Evolutionary conservation across 768 basidiomycete species (phyloP).

Genomic region (Naematelia aurantialba): DNA sequence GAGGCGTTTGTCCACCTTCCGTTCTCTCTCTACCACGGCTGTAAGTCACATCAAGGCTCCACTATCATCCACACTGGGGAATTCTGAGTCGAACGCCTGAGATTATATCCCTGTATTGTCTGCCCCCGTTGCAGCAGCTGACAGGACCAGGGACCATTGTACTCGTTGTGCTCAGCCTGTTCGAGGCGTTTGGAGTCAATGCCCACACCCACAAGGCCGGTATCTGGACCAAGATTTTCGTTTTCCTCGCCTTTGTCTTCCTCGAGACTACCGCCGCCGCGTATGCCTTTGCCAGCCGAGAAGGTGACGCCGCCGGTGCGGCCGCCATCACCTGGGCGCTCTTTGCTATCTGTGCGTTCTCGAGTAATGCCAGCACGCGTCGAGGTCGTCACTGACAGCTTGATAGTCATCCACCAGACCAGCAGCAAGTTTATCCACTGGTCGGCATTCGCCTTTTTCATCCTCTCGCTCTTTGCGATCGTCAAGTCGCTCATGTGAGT

Average conservation of each 20-base stretch:
- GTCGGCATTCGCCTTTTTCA: constrained; percentile 76
- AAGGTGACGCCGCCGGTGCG: constrained; percentile 89
- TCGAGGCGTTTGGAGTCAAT: constrained; percentile 62
- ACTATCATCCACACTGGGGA: no score
- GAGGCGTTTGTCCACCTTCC: constrained; percentile 92
- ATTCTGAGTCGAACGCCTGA: no score
- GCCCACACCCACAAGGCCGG: constrained; percentile 64
- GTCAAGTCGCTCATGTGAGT: constrained; percentile 62
- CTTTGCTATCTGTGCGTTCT: constrained; percentile 76
- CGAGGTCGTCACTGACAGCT: constrained; percentile 1
- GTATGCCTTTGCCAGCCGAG: constrained; percentile 83
- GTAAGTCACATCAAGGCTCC: no score
- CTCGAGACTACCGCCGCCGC: constrained; percentile 86
- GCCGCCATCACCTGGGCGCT: constrained; percentile 90
- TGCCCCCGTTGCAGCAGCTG: constrained; percentile 54
- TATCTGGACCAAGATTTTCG: constrained; percentile 90
- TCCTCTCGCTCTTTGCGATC: constrained; percentile 80
- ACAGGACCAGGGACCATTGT: constrained; percentile 48
- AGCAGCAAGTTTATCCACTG: constrained; percentile 79
- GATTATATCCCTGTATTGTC: no score
- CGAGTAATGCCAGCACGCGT: constrained; percentile 4
- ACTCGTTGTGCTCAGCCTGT: constrained; percentile 47
- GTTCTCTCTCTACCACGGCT: constrained; percentile 89
- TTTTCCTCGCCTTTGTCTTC: constrained; percentile 92
- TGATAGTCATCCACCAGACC: constrained; percentile 53